phyloP scores from a whole-genome alignment of 176 grass and related monocot species.

The Zoysia japonica region DNA sequence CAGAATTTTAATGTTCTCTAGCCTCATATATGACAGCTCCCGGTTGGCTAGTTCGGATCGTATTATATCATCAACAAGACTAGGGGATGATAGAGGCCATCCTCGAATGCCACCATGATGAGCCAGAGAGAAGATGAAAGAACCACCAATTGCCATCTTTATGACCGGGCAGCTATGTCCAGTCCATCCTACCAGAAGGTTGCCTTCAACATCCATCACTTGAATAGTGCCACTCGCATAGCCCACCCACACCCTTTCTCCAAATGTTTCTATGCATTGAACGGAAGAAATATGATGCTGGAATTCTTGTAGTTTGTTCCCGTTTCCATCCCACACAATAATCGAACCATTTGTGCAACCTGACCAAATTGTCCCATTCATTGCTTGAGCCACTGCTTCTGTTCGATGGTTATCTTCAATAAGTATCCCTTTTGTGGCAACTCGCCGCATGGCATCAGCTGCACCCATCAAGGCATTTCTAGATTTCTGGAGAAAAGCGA shows the following conservation, averaged over 20 bases:
- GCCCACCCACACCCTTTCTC: conserved; percentile 77
- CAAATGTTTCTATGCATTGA: conserved; percentile 77
- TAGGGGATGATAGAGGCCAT: conserved; percentile 80
- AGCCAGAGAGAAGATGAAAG: conserved; percentile 77
- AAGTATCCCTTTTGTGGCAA: conserved; percentile 79
- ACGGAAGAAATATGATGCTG: conserved; percentile 75
- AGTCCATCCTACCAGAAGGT: conserved; percentile 78
- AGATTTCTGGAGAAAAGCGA: conserved; percentile 84
- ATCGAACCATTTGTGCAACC: conserved; percentile 92
- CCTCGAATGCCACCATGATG: conserved; percentile 93
- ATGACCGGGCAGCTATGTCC: conserved; percentile 86
- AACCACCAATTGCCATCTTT: conserved; percentile 63
- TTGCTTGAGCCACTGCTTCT: conserved; percentile 60
- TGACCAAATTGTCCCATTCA: conserved; percentile 86
- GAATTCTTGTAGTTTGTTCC: conserved; percentile 62
- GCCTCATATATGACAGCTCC: conserved; percentile 64
- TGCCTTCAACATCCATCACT: conserved; percentile 76
- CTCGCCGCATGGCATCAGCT: conserved; percentile 78
- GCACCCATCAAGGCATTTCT: conserved; percentile 85
- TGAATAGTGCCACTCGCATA: conserved; percentile 84
- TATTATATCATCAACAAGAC: conserved; percentile 77
- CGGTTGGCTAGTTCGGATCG: conserved; percentile 64
- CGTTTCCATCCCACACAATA: conserved; percentile 82
- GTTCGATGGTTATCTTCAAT: conserved; percentile 76
- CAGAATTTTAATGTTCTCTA: conserved; percentile 84